phyloP scores from a whole-genome alignment of 257 asterid species.

The Fraxinus quadrangulata region DNA sequence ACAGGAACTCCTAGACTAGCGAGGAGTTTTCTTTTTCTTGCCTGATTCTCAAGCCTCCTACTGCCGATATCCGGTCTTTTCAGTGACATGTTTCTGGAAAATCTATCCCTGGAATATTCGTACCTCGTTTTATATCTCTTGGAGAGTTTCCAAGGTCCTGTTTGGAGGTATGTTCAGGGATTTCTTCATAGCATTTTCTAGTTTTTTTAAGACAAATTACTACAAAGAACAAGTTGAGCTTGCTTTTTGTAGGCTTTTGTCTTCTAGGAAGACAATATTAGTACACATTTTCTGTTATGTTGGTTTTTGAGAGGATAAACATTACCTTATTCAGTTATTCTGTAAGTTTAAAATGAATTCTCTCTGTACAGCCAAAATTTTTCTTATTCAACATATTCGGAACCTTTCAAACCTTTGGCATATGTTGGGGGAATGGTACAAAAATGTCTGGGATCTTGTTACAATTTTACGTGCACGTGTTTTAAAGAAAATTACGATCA shows the following conservation, averaged over 20 bases:
- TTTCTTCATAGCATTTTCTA: constrained; percentile 5
- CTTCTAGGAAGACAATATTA: constrained; percentile 4
- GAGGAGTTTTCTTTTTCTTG: neutral
- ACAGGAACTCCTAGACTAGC: neutral
- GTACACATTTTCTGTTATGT: constrained; percentile 12
- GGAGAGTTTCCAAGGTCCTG: neutral
- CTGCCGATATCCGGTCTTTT: neutral
- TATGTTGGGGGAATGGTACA: too few species aligned
- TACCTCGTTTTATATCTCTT: neutral
- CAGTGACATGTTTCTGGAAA: neutral
- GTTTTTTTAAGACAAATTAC: constrained; percentile 25
- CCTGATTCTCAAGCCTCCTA: neutral
- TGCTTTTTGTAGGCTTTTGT: constrained; percentile 27
- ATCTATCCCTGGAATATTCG: neutral
- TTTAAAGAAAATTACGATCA: neutral
- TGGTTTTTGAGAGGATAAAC: constrained; percentile 3
- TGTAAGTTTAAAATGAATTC: neutral
- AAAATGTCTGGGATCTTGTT: neutral
- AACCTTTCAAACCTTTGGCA: neutral
- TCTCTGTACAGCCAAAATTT: neutral
- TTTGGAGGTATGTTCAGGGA: neutral
- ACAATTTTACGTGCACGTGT: neutral
- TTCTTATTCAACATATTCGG: neutral
- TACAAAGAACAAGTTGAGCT: constrained; percentile 25
- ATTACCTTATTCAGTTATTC: neutral